Conservation (phyloP, 495 filamentous ascomycete genomes). For the Aspergillus coremiiformis region DNA sequence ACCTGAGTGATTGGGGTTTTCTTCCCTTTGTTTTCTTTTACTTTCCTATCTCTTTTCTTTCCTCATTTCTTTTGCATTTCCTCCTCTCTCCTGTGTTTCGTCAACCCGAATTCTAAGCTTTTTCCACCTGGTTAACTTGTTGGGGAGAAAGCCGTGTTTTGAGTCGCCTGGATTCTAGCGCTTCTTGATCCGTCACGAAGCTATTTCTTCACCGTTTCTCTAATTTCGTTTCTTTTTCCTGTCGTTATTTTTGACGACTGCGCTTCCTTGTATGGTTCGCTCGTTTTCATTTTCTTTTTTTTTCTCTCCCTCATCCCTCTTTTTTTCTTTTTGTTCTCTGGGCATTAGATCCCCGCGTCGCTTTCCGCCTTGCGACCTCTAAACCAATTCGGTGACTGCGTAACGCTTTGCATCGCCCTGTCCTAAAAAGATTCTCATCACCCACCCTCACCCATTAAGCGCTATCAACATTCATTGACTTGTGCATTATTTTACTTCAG, state of each 20-base stretch:
- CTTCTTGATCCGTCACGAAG: constrained; percentile 19
- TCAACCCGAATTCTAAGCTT: constrained; percentile 12
- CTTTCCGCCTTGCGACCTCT: constrained; percentile 20
- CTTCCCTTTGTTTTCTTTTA: constrained; percentile 17
- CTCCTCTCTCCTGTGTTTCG: constrained; percentile 7
- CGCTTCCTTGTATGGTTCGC: constrained; percentile 15
- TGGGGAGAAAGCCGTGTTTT: constrained; percentile 11
- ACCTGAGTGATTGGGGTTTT: neutral
- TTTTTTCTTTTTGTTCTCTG: constrained; percentile 2
- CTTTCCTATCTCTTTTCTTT: constrained; percentile 13
- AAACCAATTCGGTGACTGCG: constrained; percentile 17
- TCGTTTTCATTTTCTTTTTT: constrained; percentile 3
- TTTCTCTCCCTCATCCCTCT: neutral
- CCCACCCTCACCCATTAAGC: constrained; percentile 10
- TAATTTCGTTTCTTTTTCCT: constrained; percentile 17
- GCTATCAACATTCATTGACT: constrained; percentile 12
- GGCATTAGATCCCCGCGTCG: constrained; percentile 16
- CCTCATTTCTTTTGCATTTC: constrained; percentile 12
- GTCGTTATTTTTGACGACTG: constrained; percentile 17
- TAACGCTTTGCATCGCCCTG: constrained; percentile 24
- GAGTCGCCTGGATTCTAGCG: constrained; percentile 19
- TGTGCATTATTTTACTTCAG: constrained; percentile 14
- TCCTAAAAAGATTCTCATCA: constrained; percentile 17
- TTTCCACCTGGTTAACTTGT: constrained; percentile 8
- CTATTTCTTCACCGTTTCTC: constrained; percentile 19